Evolutionary conservation across 805 yeast genomes (phyloP).

Genomic region (Pichia eremophila): DNA sequence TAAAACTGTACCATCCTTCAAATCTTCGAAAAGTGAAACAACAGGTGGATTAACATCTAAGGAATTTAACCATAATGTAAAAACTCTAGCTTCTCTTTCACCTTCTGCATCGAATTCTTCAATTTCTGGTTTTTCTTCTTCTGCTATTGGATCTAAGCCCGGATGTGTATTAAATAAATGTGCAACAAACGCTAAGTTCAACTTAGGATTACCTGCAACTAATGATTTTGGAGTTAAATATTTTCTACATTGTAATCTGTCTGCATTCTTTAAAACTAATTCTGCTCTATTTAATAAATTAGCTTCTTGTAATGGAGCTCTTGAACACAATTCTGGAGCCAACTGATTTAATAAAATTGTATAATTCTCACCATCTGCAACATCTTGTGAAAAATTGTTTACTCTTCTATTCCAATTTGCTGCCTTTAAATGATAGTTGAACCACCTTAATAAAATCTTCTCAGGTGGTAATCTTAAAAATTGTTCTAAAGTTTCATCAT

Average conservation of each 20-base stretch:
- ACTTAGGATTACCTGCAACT: conserved; percentile 92
- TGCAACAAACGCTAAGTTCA: conserved; percentile 95
- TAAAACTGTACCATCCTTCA: conserved; percentile 83
- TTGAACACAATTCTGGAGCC: conserved; percentile 74
- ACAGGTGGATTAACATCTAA: conserved; percentile 94
- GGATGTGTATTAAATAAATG: conserved; percentile 95
- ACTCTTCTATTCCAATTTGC: conserved; percentile 88
- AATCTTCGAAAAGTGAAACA: conserved; percentile 82
- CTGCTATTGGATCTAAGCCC: conserved; percentile 92
- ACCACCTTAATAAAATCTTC: conserved; percentile 93
- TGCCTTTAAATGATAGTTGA: conserved; percentile 89
- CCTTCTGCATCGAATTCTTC: conserved; percentile 99
- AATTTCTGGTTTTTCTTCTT: conserved; percentile 81
- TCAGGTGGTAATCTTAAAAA: conserved; percentile 95
- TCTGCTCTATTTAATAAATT: conserved; percentile 81
- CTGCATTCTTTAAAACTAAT: conserved; percentile 78
- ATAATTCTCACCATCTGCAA: conserved; percentile 91
- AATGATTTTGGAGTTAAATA: conserved; percentile 88
- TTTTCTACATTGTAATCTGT: conserved; percentile 84
- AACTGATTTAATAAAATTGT: conserved; percentile 84
- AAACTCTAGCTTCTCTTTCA: conserved; percentile 97
- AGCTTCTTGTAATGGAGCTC: conserved; percentile 66
- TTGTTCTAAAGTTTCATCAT: conserved; percentile 95
- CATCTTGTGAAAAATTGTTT: conserved; percentile 75
- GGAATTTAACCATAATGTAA: conserved; percentile 94